A percentile compares a stretch with the other conserved stretches of the same genome.
Evolutionary conservation across 108 stramenopile species (phyloP).

Genomic region (Fragilariopsis cylindrus): DNA sequence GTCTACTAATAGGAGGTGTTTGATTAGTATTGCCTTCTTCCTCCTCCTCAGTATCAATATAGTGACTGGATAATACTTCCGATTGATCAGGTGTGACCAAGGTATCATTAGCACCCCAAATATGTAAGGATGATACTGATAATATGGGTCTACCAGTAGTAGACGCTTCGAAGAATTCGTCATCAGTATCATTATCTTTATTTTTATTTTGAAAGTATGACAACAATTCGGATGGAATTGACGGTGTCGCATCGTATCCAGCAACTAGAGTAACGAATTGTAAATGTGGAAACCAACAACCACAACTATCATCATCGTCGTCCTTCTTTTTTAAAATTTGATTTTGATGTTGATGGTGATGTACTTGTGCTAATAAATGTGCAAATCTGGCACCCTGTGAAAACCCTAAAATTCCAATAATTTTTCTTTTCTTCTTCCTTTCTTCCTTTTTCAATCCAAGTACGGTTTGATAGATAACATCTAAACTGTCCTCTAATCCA

Average conservation of each 20-base stretch:
- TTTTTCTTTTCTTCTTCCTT: not conserved
- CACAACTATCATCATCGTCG: too few relatives aligned
- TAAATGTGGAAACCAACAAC: slow-evolving; percentile 48
- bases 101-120: slow-evolving; percentile 63
- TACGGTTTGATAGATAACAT: slow-evolving; percentile 27
- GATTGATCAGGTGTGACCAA: slow-evolving; percentile 55
- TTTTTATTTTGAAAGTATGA: slow-evolving; percentile 10
- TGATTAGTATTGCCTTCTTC: too few relatives aligned
- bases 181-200: not conserved
- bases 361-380: slow-evolving; percentile 53
- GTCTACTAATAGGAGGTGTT: too few relatives aligned
- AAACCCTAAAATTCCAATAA: slow-evolving; percentile 76
- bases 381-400: slow-evolving; percentile 76
- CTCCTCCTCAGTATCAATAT: slow-evolving; percentile 11
- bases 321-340: not conserved
- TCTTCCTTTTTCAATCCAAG: not conserved
- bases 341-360: slow-evolving; percentile 13
- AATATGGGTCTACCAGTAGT: not conserved
- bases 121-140: slow-evolving; percentile 64
- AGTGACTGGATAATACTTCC: slow-evolving; percentile 28
- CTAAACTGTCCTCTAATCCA: slow-evolving; percentile 63
- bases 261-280: slow-evolving; percentile 56
- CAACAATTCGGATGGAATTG: slow-evolving; percentile 50
- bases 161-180: not conserved
- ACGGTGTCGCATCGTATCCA: slow-evolving; percentile 55